Evolutionary conservation across 805 yeast genomes (phyloP), one percentile per base, ranked within the genome.

Genomic region (Wickerhamiella occidentalis): DNA sequence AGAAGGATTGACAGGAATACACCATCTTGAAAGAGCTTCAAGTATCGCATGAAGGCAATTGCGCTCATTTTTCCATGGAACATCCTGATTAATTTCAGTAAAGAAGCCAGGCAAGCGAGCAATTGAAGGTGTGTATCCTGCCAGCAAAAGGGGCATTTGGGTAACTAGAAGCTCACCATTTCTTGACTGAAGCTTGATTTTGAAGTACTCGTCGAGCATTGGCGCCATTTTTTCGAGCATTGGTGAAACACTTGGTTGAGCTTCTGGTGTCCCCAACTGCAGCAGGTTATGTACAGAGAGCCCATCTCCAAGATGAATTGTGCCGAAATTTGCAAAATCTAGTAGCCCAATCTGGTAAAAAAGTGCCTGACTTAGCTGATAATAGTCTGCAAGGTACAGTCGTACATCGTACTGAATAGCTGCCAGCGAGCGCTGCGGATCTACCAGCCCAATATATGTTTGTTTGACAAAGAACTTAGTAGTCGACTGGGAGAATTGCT

Each of bases 321-420:
- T 63, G 1, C 98, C 97, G 65, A 78, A 90, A 59, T 87, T 88
- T 40, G 82, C 76, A 64, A 92, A 86, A 52, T 85, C 85, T 0
- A 81, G 66, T 12, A 92, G 64, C 0, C 83, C 86, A 3, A 83
- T 66, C 58, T 92, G 96, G 63, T 87, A 92, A 58, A 83, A 87
- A 49, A 86, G 69, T 53, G 84, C 85, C 52, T 67, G 64, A 25
- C 80, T 69, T 0, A 85, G 61, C 0, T 83, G 72, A 0, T 81
- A 85, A 63, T 86, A 92, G 63, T 90, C 96, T 17, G 90, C 78
- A 21, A 92, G 64, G 60, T 75, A 82, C 12, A 92, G 68, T 51
- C 79, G 78, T 7, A 87, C 82, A 56, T 82, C 95, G 60, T 79
- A 75, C 61, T 92, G 98, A 40, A 90, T 70, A n/a, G 95, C 82